These are phyloP conservation scores for Ustilago trichophora DNA, from an alignment of 1,284 basidiomycete genomes.

Conservation along the genomic window DNA sequence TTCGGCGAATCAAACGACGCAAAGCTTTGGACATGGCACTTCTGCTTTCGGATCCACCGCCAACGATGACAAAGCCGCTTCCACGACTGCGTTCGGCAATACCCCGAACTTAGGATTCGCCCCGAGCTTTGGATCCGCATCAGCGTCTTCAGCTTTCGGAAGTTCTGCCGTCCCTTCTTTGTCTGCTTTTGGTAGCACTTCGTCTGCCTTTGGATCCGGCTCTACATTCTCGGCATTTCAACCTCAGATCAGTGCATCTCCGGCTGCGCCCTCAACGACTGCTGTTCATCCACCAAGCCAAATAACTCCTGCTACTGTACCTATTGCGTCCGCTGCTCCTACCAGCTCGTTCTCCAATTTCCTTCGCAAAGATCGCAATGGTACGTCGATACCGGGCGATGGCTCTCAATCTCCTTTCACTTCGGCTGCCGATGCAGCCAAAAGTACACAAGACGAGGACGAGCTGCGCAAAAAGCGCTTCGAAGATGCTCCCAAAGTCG, in stretches of 20 bases:
- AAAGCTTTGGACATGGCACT: constrained; percentile 2
- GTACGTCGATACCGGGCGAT: constrained; percentile 16
- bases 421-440: background rate
- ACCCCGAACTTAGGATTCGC: background rate
- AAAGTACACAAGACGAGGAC: constrained; percentile 32
- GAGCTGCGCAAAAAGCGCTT: constrained; percentile 51
- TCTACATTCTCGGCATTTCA: constrained; percentile 10
- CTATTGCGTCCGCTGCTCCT: constrained; percentile 8
- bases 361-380: constrained; percentile 39
- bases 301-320: constrained; percentile 2
- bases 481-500: constrained; percentile 46
- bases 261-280: background rate
- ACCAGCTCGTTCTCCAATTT: constrained; percentile 46
- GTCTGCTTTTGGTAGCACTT: constrained; percentile 14
- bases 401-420: constrained; percentile 1
- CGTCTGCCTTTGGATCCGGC: constrained; percentile 5
- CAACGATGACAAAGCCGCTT: background rate
- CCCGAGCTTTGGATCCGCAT: constrained; percentile 5
- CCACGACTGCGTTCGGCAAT: constrained; percentile 10
- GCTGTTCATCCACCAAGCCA: constrained; percentile 1
- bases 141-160: constrained; percentile 16
- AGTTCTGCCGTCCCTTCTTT: background rate
- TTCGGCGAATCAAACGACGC: background rate
- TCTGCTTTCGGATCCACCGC: constrained; percentile 22
- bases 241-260: background rate